phyloP scores from a whole-genome alignment of 257 asterid genomes.

The Solanum lycopersicoides region DNA sequence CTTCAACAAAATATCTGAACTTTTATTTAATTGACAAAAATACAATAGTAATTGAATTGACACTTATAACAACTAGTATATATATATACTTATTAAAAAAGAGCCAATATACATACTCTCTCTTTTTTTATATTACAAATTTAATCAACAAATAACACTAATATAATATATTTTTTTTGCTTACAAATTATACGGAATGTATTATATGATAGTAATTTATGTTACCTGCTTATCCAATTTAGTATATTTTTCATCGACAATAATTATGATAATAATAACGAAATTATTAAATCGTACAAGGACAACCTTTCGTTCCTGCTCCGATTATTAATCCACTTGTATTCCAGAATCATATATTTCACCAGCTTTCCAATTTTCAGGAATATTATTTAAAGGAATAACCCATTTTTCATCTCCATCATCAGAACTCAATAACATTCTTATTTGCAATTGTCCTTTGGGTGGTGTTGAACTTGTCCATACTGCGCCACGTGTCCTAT shows the following conservation, averaged over 20 bases:
- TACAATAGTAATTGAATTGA: not conserved
- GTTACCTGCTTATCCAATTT: not conserved
- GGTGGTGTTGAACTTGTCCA: conserved; percentile 70
- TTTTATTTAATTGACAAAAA: not conserved
- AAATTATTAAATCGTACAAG: not conserved
- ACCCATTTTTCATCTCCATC: conserved; percentile 65
- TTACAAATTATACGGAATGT: not conserved
- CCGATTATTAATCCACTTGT: conserved; percentile 24
- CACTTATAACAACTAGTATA: not conserved
- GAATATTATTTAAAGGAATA: conserved; percentile 49
- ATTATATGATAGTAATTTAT: not conserved
- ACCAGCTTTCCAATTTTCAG: conserved; percentile 68
- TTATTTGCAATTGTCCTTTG: conserved; percentile 53
- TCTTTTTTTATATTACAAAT: not conserved
- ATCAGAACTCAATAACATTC: conserved; percentile 56
- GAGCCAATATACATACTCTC: not conserved
- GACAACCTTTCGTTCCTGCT: not conserved
- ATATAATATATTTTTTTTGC: not conserved
- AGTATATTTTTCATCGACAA: not conserved
- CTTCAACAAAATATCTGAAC: not conserved
- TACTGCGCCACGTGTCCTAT: conserved; percentile 59
- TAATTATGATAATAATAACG: not conserved
- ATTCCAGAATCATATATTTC: conserved; percentile 67
- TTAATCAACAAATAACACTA: not conserved
- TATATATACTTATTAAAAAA: not conserved